Evolutionary conservation across 768 basidiomycete species (phyloP), one percentile per base, ranked within the genome.

Genomic region (Baorangia bicolor): DNA sequence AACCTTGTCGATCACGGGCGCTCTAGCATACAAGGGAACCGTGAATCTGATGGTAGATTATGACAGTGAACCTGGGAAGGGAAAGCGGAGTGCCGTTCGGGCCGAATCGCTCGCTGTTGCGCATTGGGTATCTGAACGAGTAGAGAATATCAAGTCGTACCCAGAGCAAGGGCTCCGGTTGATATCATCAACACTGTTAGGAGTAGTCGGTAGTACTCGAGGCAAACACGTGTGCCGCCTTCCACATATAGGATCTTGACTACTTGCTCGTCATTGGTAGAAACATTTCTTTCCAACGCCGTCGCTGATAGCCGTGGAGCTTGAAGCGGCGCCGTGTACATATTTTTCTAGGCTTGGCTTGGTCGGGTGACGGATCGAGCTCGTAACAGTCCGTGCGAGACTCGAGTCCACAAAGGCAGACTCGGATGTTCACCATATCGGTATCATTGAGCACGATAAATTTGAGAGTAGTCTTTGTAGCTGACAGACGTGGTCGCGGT

Each of bases 71-170:
- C 12, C 37, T 46, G 25, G 21, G 44, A 52, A 50, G 54, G 66
- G 51, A 63, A 54, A 16, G 53, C 67, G 68, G 68, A 64, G 58
- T 47, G 56, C 68, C 69, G 64, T 42, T 40, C 49, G 52, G 46
- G 43, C 23, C n/a, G 25, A 33, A 39, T 40, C 42, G 37, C 44
- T 40, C 20, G 8, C 11, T 30, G 31, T 28, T 44, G 31, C 20
- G 38, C 27, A 52, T 21, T 47, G 40, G 41, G 23, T 20, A 23
- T 34, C 45, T 18, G 44, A 47, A n/a, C n/a, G n/a, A 41, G 30
- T 16, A 39, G 39, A 57, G 16, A 50, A 46, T 33, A 34, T 41
- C 33, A 48, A 20, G 18, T 49, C 10, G 18, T 47, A 49, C 37
- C 43, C 44, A 38, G 34, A 45, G 27, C 18, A 38, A 41, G 38